Base-by-base conservation (phyloP, 2,329 filamentous ascomycete species). In the Rhinocladiella similis region DNA sequence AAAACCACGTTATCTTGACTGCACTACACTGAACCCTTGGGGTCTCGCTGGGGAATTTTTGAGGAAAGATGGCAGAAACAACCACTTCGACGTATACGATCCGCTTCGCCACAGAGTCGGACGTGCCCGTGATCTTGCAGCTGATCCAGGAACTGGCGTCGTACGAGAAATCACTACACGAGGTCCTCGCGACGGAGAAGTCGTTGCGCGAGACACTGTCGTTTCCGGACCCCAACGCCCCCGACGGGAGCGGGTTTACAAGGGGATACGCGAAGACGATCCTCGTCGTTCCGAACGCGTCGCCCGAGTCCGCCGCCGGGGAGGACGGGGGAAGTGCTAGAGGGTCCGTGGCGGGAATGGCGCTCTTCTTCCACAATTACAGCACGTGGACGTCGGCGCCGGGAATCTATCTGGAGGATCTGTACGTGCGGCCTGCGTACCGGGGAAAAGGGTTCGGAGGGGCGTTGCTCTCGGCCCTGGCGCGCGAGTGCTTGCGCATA, bases 351-450 rank as follows among this genome's bases (percentile, higher is more conserved):
- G 89, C 84, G 0, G 91, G 88, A 47, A 90, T 97, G 83, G 91
- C 91, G 1, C 75, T 97, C 39, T 97, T 91, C 76, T 97, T 96
- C 73, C 91, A 93, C 80, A 97, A 93, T 75, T 97, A 96, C 75
- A 91, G 87, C 68, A 97, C 93, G 0, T 97, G 94, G 94, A 84
- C 89, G 7, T 84, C 89, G n/a, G 83, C 83, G 45, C 85, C 92
- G 0, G 93, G 93, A 2, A 89, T 99, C 68, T 96, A 95, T 72
- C 85, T 97, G 36, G 93, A 97, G 72, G 93, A 97, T 69, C 77
- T 97, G n/a, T 96, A 87, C 68, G 90, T 99, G 39, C 80, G 85
- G 65, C 81, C 85, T 1, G 76, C 77, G 43, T 85, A 88, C 66
- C 80, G 94, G 3, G 86, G 86, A 33, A 83, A 83, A 59, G 92